phyloP scores from a whole-genome alignment of 371 early-diverging fungal species.

The Circinella minor region DNA sequence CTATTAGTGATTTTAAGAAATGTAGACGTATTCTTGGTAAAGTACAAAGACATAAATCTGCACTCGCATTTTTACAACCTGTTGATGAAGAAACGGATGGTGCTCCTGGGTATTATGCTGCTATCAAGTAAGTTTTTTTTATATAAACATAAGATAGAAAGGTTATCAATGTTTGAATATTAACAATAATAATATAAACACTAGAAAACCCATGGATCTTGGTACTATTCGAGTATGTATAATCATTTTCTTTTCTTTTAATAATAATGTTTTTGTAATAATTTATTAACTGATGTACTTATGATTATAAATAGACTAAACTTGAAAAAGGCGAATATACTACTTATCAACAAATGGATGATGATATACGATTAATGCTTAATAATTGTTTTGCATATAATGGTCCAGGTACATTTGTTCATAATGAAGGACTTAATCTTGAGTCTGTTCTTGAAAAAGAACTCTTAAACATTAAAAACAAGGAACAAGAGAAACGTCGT shows the following conservation, averaged over 20 bases:
- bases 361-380: constrained; percentile 64
- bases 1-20: constrained; percentile 44
- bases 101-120: constrained; percentile 46
- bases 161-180: not conserved
- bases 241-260: not conserved
- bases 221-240: constrained; percentile 65
- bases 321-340: constrained; percentile 67
- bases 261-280: not conserved
- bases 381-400: constrained; percentile 64
- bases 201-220: constrained; percentile 96
- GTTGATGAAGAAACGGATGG: constrained; percentile 68
- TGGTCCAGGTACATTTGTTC: constrained; percentile 51
- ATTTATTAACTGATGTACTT: not conserved
- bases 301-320: constrained; percentile 42
- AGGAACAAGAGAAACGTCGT: constrained; percentile 27
- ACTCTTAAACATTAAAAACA: constrained; percentile 40
- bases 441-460: constrained; percentile 52
- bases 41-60: constrained; percentile 57
- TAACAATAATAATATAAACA: not conserved
- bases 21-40: constrained; percentile 49
- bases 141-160: not conserved
- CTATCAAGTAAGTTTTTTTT: constrained; percentile 38
- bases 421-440: constrained; percentile 49
- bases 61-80: constrained; percentile 67
- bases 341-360: constrained; percentile 61